Evolutionary conservation across 2,329 filamentous ascomycete species (phyloP).

Genomic region (Graphium sp.): DNA sequence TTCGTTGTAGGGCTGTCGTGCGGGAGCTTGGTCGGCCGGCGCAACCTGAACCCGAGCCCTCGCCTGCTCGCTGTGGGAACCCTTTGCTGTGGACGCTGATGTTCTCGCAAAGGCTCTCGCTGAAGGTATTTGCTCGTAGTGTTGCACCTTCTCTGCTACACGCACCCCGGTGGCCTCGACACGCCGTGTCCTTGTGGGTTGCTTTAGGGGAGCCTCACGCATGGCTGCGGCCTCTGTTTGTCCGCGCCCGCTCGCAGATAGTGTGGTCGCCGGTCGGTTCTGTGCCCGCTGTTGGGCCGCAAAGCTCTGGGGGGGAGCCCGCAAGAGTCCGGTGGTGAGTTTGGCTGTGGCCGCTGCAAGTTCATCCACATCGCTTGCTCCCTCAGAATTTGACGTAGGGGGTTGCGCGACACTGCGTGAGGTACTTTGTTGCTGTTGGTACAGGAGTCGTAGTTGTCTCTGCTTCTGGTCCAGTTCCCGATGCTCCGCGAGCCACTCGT

Average conservation of each 20-base stretch:
- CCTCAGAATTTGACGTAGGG: too few species aligned
- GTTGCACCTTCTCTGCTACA: too few species aligned
- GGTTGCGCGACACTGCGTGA: not conserved
- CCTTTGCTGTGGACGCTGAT: too few species aligned
- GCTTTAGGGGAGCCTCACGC: too few species aligned
- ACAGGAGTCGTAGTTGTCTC: not conserved
- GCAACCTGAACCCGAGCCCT: not conserved
- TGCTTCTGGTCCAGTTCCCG: constrained; percentile 1
- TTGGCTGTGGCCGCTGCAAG: constrained; percentile 3
- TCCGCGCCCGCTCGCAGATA: too few species aligned
- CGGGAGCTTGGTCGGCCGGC: constrained; percentile 1
- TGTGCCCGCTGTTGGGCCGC: constrained; percentile 48
- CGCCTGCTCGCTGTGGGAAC: too few species aligned
- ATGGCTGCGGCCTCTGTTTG: too few species aligned
- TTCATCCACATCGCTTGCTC: constrained; percentile 2
- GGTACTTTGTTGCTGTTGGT: too few species aligned
- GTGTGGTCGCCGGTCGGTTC: constrained; percentile 13
- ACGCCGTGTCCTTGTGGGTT: too few species aligned
- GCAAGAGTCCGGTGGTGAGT: constrained; percentile 20
- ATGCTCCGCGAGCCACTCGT: constrained; percentile 41
- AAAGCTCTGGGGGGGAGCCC: constrained; percentile 45
- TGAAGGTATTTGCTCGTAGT: too few species aligned
- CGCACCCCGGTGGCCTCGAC: too few species aligned
- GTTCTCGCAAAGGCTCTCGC: too few species aligned
- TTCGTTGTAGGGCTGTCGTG: constrained; percentile 11